These are phyloP conservation scores for Aspergillus udagawae DNA, from an alignment of 2,329 filamentous ascomycete species.

Conservation along the genomic window DNA sequence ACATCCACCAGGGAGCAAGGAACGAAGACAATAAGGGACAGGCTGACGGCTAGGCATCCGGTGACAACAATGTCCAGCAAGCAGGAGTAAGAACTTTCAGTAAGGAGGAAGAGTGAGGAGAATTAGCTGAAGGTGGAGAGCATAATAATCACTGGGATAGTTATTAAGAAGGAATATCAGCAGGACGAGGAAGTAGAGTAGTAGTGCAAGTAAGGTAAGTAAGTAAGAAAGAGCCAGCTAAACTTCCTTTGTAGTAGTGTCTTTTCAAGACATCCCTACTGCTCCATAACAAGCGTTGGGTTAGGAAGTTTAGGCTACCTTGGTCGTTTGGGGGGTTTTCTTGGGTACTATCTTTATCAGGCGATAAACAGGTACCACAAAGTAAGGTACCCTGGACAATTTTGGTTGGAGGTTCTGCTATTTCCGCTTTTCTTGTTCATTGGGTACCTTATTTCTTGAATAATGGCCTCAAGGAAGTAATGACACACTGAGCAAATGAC, in stretches of 20 bases:
- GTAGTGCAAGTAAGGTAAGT: neutral
- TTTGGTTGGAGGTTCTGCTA: too few relatives aligned
- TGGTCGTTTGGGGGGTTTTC: neutral
- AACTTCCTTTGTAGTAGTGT: neutral
- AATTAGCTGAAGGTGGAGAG: neutral
- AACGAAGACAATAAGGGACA: slow-evolving; percentile 12
- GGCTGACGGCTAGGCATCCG: slow-evolving; percentile 20
- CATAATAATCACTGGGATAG: neutral
- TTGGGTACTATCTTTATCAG: neutral
- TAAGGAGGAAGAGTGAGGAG: neutral
- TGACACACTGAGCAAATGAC: neutral
- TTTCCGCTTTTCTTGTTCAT: neutral
- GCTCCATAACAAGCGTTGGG: neutral
- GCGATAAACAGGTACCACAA: neutral
- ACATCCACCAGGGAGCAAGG: slow-evolving; percentile 17
- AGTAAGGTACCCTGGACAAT: neutral
- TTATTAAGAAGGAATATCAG: neutral
- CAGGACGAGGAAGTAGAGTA: neutral
- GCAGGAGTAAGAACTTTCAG: neutral
- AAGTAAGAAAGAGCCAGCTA: neutral
- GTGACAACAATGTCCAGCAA: slow-evolving; percentile 9
- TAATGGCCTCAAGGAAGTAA: neutral
- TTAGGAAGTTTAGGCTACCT: neutral
- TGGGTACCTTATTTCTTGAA: neutral
- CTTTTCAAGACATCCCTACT: neutral